Conservation (phyloP, 257 asterid genomes). For the Anisodus tanguticus region DNA sequence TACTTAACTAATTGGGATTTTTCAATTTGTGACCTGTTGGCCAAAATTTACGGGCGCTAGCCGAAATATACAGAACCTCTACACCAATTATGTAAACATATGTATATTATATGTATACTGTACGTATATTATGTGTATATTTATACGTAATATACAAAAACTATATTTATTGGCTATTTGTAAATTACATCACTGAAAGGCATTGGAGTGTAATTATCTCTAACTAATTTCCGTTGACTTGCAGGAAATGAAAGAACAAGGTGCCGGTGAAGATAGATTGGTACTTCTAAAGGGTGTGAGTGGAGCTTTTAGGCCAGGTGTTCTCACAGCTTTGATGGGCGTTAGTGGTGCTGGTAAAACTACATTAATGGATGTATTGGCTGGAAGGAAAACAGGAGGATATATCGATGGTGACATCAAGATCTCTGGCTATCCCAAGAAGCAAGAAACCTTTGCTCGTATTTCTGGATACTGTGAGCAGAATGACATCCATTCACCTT, state of each 20-base stretch:
- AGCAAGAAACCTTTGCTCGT: slow-evolving; percentile 71
- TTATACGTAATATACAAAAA: no score
- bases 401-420: slow-evolving; percentile 60
- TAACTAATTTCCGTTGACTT: background rate
- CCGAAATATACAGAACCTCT: no score
- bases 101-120: no score
- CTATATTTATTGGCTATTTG: no score
- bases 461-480: slow-evolving; percentile 77
- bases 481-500: slow-evolving; percentile 71
- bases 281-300: slow-evolving; percentile 63
- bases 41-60: no score
- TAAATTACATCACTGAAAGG: no score
- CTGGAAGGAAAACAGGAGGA: slow-evolving; percentile 77
- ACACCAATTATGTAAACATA: no score
- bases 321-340: slow-evolving; percentile 73
- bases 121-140: no score
- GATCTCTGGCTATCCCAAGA: slow-evolving; percentile 68
- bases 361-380: slow-evolving; percentile 74
- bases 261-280: slow-evolving; percentile 55
- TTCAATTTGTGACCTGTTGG: no score
- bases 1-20: background rate
- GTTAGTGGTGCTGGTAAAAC: slow-evolving; percentile 85
- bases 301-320: slow-evolving; percentile 71
- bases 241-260: slow-evolving; percentile 73
- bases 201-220: no score